Base-by-base conservation (phyloP, 306 rosid species). In the Delonix regia region DNA sequence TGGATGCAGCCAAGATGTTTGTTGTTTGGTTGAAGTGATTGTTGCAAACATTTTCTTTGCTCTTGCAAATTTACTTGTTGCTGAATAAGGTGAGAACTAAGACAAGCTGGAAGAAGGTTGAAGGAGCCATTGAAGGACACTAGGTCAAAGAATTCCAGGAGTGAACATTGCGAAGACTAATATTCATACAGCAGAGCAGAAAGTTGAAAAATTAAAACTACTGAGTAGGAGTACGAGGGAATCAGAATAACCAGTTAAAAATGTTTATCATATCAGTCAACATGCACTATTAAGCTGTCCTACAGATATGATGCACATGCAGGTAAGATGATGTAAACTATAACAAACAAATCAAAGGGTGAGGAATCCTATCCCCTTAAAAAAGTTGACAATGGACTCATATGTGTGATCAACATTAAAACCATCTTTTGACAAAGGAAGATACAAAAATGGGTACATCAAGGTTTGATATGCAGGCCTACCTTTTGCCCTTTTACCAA, bases 401-500 rank as follows among this genome's bases (percentile, higher is more conserved):
- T 9, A 51, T 36, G 25, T 47, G 8, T 33, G 25, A 11, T 72
- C 52, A 68, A 34, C 33, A 69, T 25, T n/a, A 63, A 65, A 38
- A 42, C 21, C 30, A 70, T 24, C 45, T 5, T 39, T 18, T 39
- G 64, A 28, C 36, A 74, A 62, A 39, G 28, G 47, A 41, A 60
- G 65, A 42, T 28, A 53, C 3, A 8, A 71, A 75, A 65, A 36
- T 38, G 19, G 59, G 56, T 9, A 30, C 9, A 6, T 36, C 15
- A 63, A 72, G 44, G 53, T 60, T 41, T 44, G 38, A 63, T 10
- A 34, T n/a, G 49, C 19, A 55, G 39, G 53, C 41, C 76, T 88
- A 94, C 98, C 97, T 89, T 78, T 94, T 63, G 94, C 97, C 68
- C 86, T 90, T 84, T 89, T 92, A 60, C 98, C 98, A 71, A 90